Conservation (phyloP, 768 basidiomycete genomes). For the Tylopilus rubrobrunneus region DNA sequence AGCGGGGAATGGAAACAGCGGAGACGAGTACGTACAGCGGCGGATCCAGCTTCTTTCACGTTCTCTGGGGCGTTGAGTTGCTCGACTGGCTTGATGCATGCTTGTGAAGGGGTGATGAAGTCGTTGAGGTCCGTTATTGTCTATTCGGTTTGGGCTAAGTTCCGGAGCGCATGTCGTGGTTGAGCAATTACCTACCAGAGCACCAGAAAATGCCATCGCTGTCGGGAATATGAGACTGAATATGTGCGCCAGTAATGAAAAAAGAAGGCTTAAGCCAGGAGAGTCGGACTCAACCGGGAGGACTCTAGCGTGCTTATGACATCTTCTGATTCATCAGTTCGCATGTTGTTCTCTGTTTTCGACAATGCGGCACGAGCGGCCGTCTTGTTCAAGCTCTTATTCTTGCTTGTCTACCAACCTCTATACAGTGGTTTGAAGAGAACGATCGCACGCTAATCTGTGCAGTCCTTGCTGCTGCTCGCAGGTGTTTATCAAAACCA, state of each 20-base stretch:
- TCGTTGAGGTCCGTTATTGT: constrained; percentile 94
- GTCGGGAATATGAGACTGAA: background rate
- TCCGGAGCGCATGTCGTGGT: background rate
- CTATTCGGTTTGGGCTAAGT: constrained; percentile 39
- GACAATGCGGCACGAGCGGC: too few species aligned
- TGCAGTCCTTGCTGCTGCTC: too few species aligned
- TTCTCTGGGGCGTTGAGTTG: constrained; percentile 43
- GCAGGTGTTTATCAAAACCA: too few species aligned
- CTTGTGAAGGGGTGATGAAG: constrained; percentile 94
- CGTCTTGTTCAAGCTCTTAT: too few species aligned
- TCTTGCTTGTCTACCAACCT: too few species aligned
- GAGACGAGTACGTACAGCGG: constrained; percentile 34
- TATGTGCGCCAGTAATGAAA: background rate
- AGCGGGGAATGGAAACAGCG: background rate
- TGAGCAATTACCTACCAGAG: constrained; percentile 49
- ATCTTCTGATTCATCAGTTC: too few species aligned
- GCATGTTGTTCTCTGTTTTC: too few species aligned
- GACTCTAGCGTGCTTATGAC: too few species aligned
- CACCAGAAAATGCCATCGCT: constrained; percentile 82
- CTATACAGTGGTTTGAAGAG: too few species aligned
- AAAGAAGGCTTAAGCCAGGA: background rate
- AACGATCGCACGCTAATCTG: too few species aligned
- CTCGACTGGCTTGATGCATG: constrained; percentile 94
- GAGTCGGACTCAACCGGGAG: background rate
- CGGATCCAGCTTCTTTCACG: constrained; percentile 36